Evolutionary conservation across 352 stramenopile species (phyloP).

Genomic region (Phytopythium sindhum): DNA sequence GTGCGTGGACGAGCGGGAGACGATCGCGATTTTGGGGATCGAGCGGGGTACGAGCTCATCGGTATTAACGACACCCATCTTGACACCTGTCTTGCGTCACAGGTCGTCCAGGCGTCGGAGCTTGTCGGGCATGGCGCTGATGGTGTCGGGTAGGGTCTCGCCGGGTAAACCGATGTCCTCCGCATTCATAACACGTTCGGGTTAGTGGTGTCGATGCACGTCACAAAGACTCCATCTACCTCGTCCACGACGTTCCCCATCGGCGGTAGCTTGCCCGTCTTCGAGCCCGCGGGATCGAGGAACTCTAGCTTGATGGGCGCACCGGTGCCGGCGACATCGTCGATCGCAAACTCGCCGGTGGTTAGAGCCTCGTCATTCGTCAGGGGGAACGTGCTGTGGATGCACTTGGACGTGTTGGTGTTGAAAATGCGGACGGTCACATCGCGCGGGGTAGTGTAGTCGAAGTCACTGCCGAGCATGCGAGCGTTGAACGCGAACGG

Average conservation of each 20-base stretch:
- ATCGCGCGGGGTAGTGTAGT: background rate
- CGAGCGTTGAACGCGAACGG: slow-evolving; percentile 7
- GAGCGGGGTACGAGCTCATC: background rate
- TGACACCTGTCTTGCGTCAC: slow-evolving; percentile 2
- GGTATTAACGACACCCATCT: background rate
- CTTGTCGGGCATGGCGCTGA: slow-evolving; percentile 3
- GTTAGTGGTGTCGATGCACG: slow-evolving; percentile 4
- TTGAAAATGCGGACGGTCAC: slow-evolving; percentile 10
- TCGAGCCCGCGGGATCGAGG: slow-evolving; percentile 7
- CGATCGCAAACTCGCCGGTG: background rate
- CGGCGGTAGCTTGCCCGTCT: slow-evolving; percentile 5
- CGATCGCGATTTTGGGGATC: slow-evolving; percentile 8
- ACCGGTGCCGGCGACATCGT: slow-evolving; percentile 4
- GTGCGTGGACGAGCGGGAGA: slow-evolving; percentile 3
- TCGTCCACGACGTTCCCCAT: slow-evolving; percentile 1
- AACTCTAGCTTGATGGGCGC: slow-evolving; percentile 5
- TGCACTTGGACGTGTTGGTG: slow-evolving; percentile 10
- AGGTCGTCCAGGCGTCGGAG: background rate
- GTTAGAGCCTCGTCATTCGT: background rate
- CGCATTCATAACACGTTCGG: slow-evolving; percentile 2
- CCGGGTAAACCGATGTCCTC: slow-evolving; percentile 4
- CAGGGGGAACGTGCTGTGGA: slow-evolving; percentile 9
- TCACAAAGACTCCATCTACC: background rate
- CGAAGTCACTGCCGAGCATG: slow-evolving; percentile 4
- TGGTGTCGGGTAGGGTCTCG: background rate